These are phyloP conservation scores for Sechiopsis laciniata DNA, from an alignment of 306 rosid species.

Conservation along the genomic window DNA sequence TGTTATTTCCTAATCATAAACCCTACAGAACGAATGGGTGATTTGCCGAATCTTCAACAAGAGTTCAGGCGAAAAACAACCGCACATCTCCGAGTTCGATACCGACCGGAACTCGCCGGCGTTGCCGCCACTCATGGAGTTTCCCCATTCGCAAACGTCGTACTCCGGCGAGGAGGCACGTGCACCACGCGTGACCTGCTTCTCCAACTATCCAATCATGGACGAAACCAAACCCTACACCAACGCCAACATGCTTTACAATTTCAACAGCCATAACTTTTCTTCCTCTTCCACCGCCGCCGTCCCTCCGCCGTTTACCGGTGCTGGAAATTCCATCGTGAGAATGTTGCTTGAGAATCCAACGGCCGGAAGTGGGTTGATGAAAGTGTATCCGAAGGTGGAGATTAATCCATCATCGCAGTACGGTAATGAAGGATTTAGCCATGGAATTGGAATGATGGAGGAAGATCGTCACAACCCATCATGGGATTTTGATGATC, in stretches of 20 bases:
- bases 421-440: background rate
- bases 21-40: conserved; percentile 16
- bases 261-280: background rate
- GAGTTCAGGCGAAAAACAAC: background rate
- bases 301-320: background rate
- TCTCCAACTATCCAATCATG: background rate
- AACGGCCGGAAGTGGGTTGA: background rate
- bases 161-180: background rate
- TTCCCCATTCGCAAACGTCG: background rate
- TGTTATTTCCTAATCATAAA: too few species aligned
- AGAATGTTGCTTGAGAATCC: conserved; percentile 7
- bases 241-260: background rate
- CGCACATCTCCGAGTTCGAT: background rate
- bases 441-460: conserved; percentile 2
- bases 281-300: background rate
- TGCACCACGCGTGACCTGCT: conserved; percentile 4
- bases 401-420: background rate
- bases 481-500: conserved; percentile 7
- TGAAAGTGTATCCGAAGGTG: conserved; percentile 12
- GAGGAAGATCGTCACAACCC: conserved; percentile 8
- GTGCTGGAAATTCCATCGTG: background rate
- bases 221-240: background rate
- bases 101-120: background rate
- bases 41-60: conserved; percentile 21
- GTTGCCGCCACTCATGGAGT: conserved; percentile 3